phyloP scores from a whole-genome alignment of 257 asterid species.

The Catharanthus roseus region DNA sequence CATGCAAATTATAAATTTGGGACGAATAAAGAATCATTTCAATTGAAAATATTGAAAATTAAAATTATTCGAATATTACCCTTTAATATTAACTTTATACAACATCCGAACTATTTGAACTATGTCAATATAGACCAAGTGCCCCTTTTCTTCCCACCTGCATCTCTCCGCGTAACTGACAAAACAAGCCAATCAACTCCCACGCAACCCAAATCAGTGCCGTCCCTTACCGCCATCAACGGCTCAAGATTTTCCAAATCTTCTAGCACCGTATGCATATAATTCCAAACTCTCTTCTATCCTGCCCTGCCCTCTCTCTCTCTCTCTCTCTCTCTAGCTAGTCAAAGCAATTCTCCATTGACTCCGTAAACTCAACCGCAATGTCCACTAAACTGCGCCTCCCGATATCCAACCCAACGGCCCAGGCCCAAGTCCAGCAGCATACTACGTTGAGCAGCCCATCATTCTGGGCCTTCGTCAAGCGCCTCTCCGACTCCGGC shows the following conservation, averaged over 20 bases:
- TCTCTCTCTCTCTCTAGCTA: not conserved
- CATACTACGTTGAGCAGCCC: not conserved
- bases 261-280: not conserved
- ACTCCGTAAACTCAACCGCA: slow-evolving; percentile 8
- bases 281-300: not conserved
- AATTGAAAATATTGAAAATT: too few relatives aligned
- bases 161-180: slow-evolving; percentile 19
- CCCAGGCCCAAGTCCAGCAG: slow-evolving; percentile 5
- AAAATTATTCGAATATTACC: too few relatives aligned
- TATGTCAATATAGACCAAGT: slow-evolving; percentile 6
- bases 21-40: too few relatives aligned
- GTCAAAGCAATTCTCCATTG: not conserved
- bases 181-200: not conserved
- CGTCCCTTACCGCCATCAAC: slow-evolving; percentile 15
- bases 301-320: not conserved
- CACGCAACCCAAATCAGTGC: slow-evolving; percentile 9
- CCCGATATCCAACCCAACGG: slow-evolving; percentile 12
- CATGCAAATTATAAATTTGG: too few relatives aligned
- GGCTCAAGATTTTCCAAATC: slow-evolving; percentile 8
- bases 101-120: too few relatives aligned
- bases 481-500: slow-evolving; percentile 26
- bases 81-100: too few relatives aligned
- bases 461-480: slow-evolving; percentile 22
- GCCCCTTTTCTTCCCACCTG: slow-evolving; percentile 6
- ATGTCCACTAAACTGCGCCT: slow-evolving; percentile 20